Evolutionary conservation across 805 yeast species (phyloP).

Genomic region (Kodamaea laetipori): DNA sequence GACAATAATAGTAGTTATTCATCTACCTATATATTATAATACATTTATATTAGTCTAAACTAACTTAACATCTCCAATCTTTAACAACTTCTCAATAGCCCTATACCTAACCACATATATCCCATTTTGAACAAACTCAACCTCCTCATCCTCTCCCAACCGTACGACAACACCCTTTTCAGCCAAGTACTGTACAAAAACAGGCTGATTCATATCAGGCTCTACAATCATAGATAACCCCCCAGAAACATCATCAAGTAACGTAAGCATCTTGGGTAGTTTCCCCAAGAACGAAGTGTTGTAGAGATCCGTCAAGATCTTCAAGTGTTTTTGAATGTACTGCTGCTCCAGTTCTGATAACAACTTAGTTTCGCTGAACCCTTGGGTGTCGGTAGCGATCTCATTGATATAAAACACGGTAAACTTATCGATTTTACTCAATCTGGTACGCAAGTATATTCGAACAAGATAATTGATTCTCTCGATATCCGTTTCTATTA

Average conservation of each 20-base stretch:
- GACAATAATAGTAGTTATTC: too few species aligned
- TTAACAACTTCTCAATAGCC: constrained; percentile 31
- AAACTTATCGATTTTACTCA: constrained; percentile 72
- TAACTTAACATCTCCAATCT: constrained; percentile 40
- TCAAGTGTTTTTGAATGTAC: constrained; percentile 70
- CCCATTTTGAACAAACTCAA: constrained; percentile 56
- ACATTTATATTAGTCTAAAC: too few species aligned
- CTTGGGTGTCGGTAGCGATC: constrained; percentile 17
- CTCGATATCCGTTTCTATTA: constrained; percentile 90
- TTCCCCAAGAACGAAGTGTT: constrained; percentile 63
- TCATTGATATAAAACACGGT: constrained; percentile 57
- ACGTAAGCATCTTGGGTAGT: constrained; percentile 68
- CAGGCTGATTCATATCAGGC: constrained; percentile 78
- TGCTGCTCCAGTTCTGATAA: constrained; percentile 51
- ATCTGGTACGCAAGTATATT: constrained; percentile 75
- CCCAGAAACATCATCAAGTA: constrained; percentile 69
- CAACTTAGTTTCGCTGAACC: constrained; percentile 10
- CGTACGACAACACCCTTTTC: constrained; percentile 28
- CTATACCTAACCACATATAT: constrained; percentile 75
- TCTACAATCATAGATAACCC: constrained; percentile 70
- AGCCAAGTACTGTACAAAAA: constrained; percentile 53
- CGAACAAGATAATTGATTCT: constrained; percentile 81
- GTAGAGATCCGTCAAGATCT: constrained; percentile 64
- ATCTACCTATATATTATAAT: too few species aligned
- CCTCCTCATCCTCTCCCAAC: constrained; percentile 31